Percentiles rank a stretch among this genome's conserved stretches.
phyloP scores from a whole-genome alignment of 768 basidiomycete species.

The Paxillus involutus region DNA sequence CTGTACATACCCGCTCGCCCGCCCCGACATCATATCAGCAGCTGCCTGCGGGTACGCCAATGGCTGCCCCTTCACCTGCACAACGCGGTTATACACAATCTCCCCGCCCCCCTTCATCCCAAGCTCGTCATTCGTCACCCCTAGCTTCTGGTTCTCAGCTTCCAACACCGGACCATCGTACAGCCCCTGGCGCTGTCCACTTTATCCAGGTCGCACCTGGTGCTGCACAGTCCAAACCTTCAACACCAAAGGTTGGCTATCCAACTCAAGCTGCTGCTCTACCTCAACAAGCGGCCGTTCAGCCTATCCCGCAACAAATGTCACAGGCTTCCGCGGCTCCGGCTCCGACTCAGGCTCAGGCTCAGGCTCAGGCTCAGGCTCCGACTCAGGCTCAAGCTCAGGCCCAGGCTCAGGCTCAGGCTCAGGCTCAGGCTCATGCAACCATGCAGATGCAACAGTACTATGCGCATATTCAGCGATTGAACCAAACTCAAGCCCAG shows the following conservation, averaged over 20 bases:
- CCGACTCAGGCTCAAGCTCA: too few species aligned
- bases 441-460: conserved; percentile 17
- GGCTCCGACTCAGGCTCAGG: conserved; percentile 15
- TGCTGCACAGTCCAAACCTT: conserved; percentile 25
- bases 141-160: conserved; percentile 29
- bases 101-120: conserved; percentile 33
- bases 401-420: conserved; percentile 18
- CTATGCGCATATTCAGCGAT: conserved; percentile 17
- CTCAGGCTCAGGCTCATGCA: conserved; percentile 17
- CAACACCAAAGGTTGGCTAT: conserved; percentile 29
- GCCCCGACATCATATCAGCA: conserved; percentile 23
- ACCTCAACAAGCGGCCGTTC: conserved; percentile 20
- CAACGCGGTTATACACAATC: conserved; percentile 35
- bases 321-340: conserved; percentile 18
- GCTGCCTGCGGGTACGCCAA: conserved; percentile 16
- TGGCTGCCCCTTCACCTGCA: conserved; percentile 27
- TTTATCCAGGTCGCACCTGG: conserved; percentile 27
- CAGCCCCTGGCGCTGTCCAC: conserved; percentile 20
- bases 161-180: conserved; percentile 24
- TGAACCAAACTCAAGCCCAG: conserved; percentile 25
- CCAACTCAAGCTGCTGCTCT: conserved; percentile 16
- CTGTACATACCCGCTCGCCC: conserved; percentile 29
- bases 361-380: conserved; percentile 15
- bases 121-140: conserved; percentile 31
- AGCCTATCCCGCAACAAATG: conserved; percentile 22